phyloP scores from a whole-genome alignment of 169 alveolate genomes.

The Cardiosporidium cionae region DNA sequence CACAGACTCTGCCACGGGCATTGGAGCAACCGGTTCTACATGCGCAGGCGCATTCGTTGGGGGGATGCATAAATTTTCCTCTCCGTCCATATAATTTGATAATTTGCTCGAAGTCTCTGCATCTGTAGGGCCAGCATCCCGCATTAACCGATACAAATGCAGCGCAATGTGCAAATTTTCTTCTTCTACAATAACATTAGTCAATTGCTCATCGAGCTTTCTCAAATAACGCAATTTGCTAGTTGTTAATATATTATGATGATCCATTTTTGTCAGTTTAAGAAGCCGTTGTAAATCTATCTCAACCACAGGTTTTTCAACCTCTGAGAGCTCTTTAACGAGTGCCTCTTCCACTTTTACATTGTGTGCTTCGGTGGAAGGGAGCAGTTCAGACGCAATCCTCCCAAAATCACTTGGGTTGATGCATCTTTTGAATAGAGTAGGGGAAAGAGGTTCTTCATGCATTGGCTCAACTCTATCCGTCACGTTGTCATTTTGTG shows the following conservation, averaged over 20 bases:
- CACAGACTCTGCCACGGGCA: neutral
- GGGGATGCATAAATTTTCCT: neutral
- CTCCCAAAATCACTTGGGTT: no score
- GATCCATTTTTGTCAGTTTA: neutral
- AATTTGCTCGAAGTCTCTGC: no score
- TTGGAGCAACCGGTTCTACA: no score
- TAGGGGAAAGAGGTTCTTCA: no score
- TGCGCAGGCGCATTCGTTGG: no score
- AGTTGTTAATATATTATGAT: neutral
- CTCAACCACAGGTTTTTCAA: neutral
- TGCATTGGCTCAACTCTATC: no score
- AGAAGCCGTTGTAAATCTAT: neutral
- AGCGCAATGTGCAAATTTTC: neutral
- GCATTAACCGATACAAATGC: neutral
- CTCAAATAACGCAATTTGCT: neutral
- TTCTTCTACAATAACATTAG: neutral
- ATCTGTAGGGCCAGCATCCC: no score
- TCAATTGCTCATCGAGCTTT: neutral
- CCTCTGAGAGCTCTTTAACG: neutral
- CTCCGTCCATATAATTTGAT: neutral
- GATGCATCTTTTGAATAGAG: no score
- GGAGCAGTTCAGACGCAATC: no score
- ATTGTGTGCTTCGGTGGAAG: neutral
- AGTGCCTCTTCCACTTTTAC: neutral
- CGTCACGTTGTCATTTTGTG: no score